Evolutionary conservation across 352 stramenopile genomes (phyloP).

Genomic region (Thalassiosira exigua): DNA sequence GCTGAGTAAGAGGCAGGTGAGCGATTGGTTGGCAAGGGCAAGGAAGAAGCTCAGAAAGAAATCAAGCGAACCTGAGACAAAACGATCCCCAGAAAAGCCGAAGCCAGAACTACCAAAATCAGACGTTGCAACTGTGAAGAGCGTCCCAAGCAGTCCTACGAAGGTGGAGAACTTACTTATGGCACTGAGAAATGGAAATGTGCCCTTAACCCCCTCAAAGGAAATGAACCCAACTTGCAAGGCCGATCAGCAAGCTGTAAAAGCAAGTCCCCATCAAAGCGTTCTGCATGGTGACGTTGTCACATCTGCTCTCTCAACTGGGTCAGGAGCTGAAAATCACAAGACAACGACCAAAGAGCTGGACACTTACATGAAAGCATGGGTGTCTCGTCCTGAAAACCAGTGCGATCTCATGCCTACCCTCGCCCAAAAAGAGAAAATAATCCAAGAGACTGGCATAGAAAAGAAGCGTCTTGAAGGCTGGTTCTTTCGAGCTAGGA

Average conservation of each 20-base stretch:
- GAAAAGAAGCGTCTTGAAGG: slow-evolving; percentile 34
- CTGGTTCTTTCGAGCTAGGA: slow-evolving; percentile 25
- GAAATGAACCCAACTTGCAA: neutral
- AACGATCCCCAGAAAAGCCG: neutral
- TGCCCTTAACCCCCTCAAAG: neutral
- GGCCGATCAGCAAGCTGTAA: slow-evolving; percentile 18
- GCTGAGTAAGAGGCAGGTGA: slow-evolving; percentile 53
- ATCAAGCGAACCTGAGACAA: slow-evolving; percentile 10
- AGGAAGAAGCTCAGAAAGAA: slow-evolving; percentile 41
- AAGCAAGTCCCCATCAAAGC: too few species aligned
- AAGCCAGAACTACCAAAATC: neutral
- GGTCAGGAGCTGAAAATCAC: slow-evolving; percentile 38
- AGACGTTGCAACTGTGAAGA: slow-evolving; percentile 17
- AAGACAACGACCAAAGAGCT: slow-evolving; percentile 22
- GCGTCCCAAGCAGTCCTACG: slow-evolving; percentile 10
- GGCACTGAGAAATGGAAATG: slow-evolving; percentile 27
- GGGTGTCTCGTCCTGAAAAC: slow-evolving; percentile 41
- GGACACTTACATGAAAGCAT: slow-evolving; percentile 25
- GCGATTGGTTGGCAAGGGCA: slow-evolving; percentile 55
- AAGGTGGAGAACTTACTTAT: slow-evolving; percentile 39
- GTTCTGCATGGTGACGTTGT: too few species aligned
- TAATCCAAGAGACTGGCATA: slow-evolving; percentile 46
- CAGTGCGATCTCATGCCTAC: slow-evolving; percentile 32
- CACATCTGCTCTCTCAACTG: slow-evolving; percentile 39
- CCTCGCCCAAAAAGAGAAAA: slow-evolving; percentile 33